Conservation (phyloP, 1,139 yeast genomes). For the Eremothecium coryli region DNA sequence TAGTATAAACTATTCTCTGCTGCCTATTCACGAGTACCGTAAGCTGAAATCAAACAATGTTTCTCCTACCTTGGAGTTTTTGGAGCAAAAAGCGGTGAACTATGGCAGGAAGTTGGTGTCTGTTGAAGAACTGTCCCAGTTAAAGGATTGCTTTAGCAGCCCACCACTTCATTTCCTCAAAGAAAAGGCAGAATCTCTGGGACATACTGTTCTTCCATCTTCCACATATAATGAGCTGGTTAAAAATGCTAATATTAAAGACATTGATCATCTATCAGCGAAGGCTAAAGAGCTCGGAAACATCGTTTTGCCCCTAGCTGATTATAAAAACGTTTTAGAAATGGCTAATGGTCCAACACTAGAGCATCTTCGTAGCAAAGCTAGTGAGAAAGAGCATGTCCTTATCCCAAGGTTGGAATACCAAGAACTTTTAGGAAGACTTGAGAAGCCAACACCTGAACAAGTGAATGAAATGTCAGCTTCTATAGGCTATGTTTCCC, state of each 20-base stretch:
- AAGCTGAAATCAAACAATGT: neutral
- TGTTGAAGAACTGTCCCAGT: neutral
- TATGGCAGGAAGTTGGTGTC: conserved; percentile 16
- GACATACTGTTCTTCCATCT: conserved; percentile 28
- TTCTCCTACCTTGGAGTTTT: conserved; percentile 8
- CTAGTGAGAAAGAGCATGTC: conserved; percentile 9
- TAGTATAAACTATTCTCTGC: neutral
- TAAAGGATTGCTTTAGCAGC: neutral
- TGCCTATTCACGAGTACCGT: conserved; percentile 1
- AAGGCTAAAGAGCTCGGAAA: conserved; percentile 7
- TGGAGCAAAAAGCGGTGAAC: conserved; percentile 6
- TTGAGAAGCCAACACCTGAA: conserved; percentile 17
- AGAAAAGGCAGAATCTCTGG: conserved; percentile 30
- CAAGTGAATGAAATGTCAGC: conserved; percentile 21
- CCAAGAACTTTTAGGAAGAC: conserved; percentile 11
- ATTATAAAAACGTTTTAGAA: conserved; percentile 10
- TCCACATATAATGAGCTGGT: conserved; percentile 26
- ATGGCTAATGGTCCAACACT: conserved; percentile 8
- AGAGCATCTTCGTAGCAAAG: conserved; percentile 18
- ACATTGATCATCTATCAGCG: conserved; percentile 4
- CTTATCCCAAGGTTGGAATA: conserved; percentile 13
- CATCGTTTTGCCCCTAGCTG: conserved; percentile 2
- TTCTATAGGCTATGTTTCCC: conserved; percentile 25
- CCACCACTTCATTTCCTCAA: conserved; percentile 17
- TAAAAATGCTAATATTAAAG: conserved; percentile 17